A percentile compares a stretch with the other conserved stretches of the same genome.
phyloP scores from a whole-genome alignment of 176 grass and related monocot species.

The Hordeum marinum region DNA sequence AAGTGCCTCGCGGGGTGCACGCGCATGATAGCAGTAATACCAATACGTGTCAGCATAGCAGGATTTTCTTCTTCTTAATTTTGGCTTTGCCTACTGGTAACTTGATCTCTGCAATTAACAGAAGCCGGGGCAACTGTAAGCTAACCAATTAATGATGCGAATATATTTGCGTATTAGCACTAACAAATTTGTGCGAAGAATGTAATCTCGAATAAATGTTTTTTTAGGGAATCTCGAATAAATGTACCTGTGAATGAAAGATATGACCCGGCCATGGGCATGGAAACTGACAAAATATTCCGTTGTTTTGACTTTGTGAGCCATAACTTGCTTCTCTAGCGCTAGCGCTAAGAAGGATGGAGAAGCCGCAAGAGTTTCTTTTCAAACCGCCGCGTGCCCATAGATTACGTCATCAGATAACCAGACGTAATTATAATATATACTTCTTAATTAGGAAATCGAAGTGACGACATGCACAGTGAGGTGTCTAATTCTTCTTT shows the following conservation, averaged over 20 bases:
- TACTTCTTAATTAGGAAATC: neutral
- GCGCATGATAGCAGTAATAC: no score
- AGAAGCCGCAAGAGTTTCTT: neutral
- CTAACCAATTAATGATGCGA: neutral
- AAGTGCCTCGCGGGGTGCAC: constrained; percentile 1
- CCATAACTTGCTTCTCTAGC: neutral
- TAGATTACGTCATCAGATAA: neutral
- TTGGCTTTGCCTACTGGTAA: no score
- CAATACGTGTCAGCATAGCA: neutral
- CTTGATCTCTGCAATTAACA: no score
- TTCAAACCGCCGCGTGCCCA: neutral
- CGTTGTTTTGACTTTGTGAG: neutral
- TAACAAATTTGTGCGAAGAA: neutral
- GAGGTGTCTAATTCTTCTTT: neutral
- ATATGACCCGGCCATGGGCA: neutral
- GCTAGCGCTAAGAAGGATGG: neutral
- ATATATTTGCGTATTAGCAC: neutral
- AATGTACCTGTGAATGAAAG: neutral
- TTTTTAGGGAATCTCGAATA: neutral
- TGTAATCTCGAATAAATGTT: neutral
- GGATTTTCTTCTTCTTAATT: no score
- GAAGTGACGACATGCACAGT: neutral
- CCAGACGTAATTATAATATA: neutral
- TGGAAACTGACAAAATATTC: neutral
- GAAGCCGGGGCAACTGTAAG: no score